Evolutionary conservation across 2,329 filamentous ascomycete genomes (phyloP).

Genomic region (Herpotrichia juniperi): DNA sequence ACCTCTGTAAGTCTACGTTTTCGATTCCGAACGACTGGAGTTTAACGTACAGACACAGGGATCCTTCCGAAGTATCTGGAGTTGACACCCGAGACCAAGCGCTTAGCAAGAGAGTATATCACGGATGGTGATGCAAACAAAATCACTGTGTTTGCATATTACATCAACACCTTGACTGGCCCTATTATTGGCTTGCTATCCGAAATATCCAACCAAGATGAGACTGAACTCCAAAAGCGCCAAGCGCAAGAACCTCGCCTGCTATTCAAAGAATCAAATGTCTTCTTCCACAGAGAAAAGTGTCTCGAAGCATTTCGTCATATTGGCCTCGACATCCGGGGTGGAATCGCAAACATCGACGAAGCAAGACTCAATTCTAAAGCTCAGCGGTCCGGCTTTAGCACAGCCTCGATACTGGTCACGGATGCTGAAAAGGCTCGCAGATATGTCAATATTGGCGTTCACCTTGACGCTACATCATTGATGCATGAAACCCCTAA

Average conservation of each 20-base stretch:
- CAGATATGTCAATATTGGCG: slow-evolving; percentile 4
- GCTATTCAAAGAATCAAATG: too few relatives aligned
- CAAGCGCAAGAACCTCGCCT: too few relatives aligned
- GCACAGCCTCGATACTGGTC: neutral
- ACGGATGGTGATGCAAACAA: neutral
- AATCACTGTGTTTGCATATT: neutral
- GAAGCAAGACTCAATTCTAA: neutral
- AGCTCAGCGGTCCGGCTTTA: neutral
- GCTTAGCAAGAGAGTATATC: neutral
- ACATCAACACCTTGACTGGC: neutral
- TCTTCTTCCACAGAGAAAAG: too few relatives aligned
- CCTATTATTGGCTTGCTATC: neutral
- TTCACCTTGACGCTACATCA: neutral
- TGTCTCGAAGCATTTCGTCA: neutral
- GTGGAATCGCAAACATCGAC: neutral
- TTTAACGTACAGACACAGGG: too few relatives aligned
- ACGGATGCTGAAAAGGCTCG: neutral
- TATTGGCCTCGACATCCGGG: slow-evolving; percentile 1
- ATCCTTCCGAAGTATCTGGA: neutral
- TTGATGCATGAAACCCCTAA: neutral
- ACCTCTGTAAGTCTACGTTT: neutral
- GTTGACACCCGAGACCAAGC: neutral
- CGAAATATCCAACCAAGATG: too few relatives aligned
- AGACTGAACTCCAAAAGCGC: too few relatives aligned
- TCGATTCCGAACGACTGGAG: too few relatives aligned